Percentiles rank a stretch among this genome's conserved stretches.
phyloP scores from a whole-genome alignment of 202 grass and related monocot genomes.

The Hordeum pubiflorum region DNA sequence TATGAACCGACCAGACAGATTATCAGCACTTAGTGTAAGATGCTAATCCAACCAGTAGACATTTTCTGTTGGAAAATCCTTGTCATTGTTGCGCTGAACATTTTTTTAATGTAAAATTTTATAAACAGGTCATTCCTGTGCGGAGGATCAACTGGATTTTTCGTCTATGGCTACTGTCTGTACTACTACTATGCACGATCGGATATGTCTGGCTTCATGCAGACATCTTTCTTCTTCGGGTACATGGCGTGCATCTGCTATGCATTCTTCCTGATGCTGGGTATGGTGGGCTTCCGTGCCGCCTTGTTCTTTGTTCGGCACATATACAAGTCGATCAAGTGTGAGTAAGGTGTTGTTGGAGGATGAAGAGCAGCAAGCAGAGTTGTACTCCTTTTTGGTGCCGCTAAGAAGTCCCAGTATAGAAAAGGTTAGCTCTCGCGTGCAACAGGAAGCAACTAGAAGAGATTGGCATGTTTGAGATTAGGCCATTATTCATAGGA shows the following conservation, averaged over 20 bases:
- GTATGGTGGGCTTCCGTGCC: conserved; percentile 87
- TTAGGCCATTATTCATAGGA: conserved; percentile 63
- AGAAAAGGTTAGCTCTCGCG: conserved; percentile 62
- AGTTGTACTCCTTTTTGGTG: conserved; percentile 56
- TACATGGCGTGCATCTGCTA: conserved; percentile 99
- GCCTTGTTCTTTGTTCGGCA: conserved; percentile 91
- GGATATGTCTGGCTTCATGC: conserved; percentile 96
- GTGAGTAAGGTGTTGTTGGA: conserved; percentile 47
- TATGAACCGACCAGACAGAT: background rate
- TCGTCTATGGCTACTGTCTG: conserved; percentile 87
- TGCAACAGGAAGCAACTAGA: conserved; percentile 44
- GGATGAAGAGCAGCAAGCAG: conserved; percentile 37
- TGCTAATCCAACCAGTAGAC: background rate
- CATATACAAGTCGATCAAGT: conserved; percentile 98
- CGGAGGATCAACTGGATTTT: conserved; percentile 92
- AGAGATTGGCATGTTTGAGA: conserved; percentile 39
- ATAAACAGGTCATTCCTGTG: conserved; percentile 73
- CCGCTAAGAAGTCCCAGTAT: conserved; percentile 39
- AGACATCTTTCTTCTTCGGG: conserved; percentile 98
- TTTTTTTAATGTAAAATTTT: background rate
- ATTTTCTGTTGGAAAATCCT: background rate
- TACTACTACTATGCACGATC: conserved; percentile 96
- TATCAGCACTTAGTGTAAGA: background rate
- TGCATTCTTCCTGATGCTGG: conserved; percentile 94
- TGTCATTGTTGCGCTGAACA: background rate